Evolutionary conservation across 1,284 basidiomycete species (phyloP), one percentile per base, ranked within the genome.

Genomic region (Marasmius sp.): DNA sequence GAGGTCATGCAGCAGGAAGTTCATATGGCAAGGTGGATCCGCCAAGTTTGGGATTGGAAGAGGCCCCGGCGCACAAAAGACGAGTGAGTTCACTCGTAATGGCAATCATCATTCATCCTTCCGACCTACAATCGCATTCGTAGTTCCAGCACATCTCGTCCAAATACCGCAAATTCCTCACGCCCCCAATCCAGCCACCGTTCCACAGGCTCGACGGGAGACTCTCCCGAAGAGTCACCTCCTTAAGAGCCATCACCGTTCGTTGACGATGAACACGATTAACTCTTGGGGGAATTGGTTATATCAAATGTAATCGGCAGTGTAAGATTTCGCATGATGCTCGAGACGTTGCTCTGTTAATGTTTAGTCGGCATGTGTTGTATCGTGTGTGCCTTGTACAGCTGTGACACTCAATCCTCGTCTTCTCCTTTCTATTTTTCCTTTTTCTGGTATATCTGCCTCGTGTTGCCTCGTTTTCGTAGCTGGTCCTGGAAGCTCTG

Each of bases 1-100:
- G 82, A 84, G 62, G 85, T 86, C 56, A 92, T 94, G 82, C 87
- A 88, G 71, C 85, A 91, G 72, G 91, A 94, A 67, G 88, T 95
- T 52, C 89, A 93, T 67, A 94, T 97, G 87, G 90, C 87, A 11
- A 86, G 85, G 68, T 99, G 96, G 93, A 91, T 99, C 54, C 85
- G 90, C 57, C 85, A 92, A 70, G 89, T 98, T 34, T 96, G 94
- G 88, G 89, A 85, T 57, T 97, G 95, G 94, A 80, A 81, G 57
- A 80, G 81, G 69, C 71, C 77, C 7, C 73, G 70, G 59, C 76
- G 77, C 49, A 74, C 78, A 64, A 75, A 78, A 69, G 79, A 83
- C 60, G 71, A 75, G 82, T 78, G 70, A 68, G 77, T 75, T 69
- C 37, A 59, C 51, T 37, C 34, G 10, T 20, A 20, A 34, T n/a